These are phyloP conservation scores for Morella rubra DNA, from an alignment of 306 rosid genomes.

Conservation along the genomic window DNA sequence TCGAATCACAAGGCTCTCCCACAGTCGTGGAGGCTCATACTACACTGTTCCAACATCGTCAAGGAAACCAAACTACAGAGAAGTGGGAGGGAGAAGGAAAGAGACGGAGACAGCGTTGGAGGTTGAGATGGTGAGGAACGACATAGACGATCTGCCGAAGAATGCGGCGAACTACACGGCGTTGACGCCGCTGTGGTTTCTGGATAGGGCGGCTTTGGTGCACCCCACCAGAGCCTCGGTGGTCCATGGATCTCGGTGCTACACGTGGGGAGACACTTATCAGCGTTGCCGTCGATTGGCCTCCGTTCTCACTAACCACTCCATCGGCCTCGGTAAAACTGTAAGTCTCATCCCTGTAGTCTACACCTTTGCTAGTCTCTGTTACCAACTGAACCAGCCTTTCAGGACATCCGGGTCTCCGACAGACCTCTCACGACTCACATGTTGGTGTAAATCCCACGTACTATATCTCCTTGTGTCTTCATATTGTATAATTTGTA, in stretches of 20 bases:
- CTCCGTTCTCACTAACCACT: constrained; percentile 62
- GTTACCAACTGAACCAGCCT: background rate
- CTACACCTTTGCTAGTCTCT: background rate
- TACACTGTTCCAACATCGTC: too few species aligned
- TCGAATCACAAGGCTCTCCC: too few species aligned
- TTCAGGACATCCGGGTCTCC: too few species aligned
- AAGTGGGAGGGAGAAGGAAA: background rate
- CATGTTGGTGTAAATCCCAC: too few species aligned
- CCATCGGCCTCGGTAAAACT: constrained; percentile 71
- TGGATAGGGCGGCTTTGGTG: constrained; percentile 78
- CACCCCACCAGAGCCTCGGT: constrained; percentile 72
- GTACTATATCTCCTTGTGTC: too few species aligned
- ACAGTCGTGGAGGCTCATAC: too few species aligned
- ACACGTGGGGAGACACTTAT: constrained; percentile 86
- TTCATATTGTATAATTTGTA: background rate
- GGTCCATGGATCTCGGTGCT: constrained; percentile 70
- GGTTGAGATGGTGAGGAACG: constrained; percentile 37
- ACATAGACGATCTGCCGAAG: constrained; percentile 85
- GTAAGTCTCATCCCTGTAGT: constrained; percentile 27
- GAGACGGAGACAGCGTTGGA: background rate
- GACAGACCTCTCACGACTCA: too few species aligned
- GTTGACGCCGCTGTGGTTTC: constrained; percentile 82
- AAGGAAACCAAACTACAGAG: background rate
- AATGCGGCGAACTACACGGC: constrained; percentile 84
- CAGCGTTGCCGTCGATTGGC: constrained; percentile 81